Conservation (phyloP, 306 rosid species). For the Begonia fuchsioides region DNA sequence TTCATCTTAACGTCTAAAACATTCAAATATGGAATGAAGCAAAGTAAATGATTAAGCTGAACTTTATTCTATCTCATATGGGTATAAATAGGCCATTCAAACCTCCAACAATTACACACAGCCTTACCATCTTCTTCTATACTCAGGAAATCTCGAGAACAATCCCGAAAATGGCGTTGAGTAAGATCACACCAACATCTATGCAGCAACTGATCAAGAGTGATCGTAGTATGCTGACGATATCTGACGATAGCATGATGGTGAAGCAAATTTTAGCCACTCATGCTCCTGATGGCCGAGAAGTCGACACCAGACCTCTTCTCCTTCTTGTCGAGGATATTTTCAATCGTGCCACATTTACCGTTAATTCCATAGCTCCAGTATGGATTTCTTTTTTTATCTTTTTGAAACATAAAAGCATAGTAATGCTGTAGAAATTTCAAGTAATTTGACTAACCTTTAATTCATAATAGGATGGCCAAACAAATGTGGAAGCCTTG, state of each 20-base stretch:
- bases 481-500: constrained; percentile 10
- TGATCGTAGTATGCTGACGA: constrained; percentile 6
- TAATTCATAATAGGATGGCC: constrained; percentile 16
- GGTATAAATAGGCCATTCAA: background rate
- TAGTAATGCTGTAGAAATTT: background rate
- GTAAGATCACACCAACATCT: constrained; percentile 15
- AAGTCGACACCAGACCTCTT: constrained; percentile 32
- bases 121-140: background rate
- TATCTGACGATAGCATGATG: constrained; percentile 29
- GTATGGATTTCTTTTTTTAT: constrained; percentile 12
- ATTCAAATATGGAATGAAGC: background rate
- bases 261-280: constrained; percentile 31
- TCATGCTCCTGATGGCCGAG: constrained; percentile 32
- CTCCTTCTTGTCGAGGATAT: constrained; percentile 42
- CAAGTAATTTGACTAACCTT: background rate
- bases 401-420: background rate
- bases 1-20: background rate
- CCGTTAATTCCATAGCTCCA: constrained; percentile 13
- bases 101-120: background rate
- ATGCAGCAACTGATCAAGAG: constrained; percentile 28
- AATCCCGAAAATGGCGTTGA: constrained; percentile 2
- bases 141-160: background rate
- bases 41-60: background rate
- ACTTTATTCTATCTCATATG: background rate
- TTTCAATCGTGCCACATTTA: constrained; percentile 20